Conservation (phyloP, 179 eudicot genomes). For the Silene noctiflora region DNA sequence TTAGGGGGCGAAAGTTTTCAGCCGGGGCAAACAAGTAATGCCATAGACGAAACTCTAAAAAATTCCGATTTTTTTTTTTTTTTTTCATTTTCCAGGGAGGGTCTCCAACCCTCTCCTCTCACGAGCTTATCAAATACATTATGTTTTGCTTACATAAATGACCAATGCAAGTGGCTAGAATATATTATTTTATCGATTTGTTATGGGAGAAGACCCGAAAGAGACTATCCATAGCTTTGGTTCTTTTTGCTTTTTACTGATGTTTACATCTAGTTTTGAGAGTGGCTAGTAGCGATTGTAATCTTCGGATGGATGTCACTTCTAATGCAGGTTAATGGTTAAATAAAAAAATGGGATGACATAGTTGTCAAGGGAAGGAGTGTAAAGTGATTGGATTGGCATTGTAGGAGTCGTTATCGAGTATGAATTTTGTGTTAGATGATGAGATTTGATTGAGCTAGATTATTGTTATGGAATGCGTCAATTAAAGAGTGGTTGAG, state of each 20-base stretch:
- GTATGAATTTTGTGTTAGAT: background rate
- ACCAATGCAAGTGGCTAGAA: too few species aligned
- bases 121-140: too few species aligned
- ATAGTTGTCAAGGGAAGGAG: too few species aligned
- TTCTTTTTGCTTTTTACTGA: background rate
- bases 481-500: background rate
- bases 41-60: too few species aligned
- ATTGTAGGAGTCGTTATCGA: conserved; percentile 1
- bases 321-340: background rate
- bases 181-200: too few species aligned
- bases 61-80: too few species aligned
- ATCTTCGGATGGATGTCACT: background rate
- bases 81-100: too few species aligned
- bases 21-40: too few species aligned
- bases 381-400: background rate
- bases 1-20: too few species aligned
- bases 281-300: background rate
- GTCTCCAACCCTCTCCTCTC: too few species aligned
- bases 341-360: background rate
- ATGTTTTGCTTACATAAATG: too few species aligned
- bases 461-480: background rate
- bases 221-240: background rate
- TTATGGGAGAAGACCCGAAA: too few species aligned
- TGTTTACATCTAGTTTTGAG: background rate
- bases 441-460: background rate